Evolutionary conservation across 2,329 filamentous ascomycete genomes (phyloP).

Genomic region (Coleophoma eucalyptorum): DNA sequence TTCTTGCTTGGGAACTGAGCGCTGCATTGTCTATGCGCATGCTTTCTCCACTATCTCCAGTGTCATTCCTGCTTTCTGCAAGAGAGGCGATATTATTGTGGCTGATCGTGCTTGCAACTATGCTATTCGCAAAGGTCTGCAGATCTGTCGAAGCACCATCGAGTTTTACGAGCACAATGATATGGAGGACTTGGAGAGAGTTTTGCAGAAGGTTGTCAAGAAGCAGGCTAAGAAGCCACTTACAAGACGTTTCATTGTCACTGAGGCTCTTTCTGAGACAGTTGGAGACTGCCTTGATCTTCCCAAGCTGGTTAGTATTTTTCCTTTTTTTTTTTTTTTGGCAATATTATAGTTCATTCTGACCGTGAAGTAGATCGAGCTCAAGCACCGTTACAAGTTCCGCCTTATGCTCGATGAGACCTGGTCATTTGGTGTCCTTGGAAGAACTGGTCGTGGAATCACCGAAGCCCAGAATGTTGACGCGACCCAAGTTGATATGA

Average conservation of each 20-base stretch:
- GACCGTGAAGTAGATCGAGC: conserved; percentile 59
- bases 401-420: conserved; percentile 96
- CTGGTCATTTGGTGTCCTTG: conserved; percentile 93
- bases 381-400: conserved; percentile 97
- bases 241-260: conserved; percentile 92
- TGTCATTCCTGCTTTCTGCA: conserved; percentile 95
- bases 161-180: conserved; percentile 96
- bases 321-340: not conserved
- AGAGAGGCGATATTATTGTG: conserved; percentile 95
- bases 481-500: conserved; percentile 91
- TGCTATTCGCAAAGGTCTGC: conserved; percentile 88
- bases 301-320: conserved; percentile 68
- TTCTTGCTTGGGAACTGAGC: conserved; percentile 79
- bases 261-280: conserved; percentile 90
- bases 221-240: conserved; percentile 81
- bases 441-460: conserved; percentile 83
- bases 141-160: conserved; percentile 87
- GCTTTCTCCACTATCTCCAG: conserved; percentile 96
- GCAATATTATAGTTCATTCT: not conserved
- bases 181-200: conserved; percentile 85
- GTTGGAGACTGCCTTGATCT: conserved; percentile 81
- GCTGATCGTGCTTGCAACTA: conserved; percentile 93
- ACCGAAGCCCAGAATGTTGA: conserved; percentile 98
- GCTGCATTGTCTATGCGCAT: conserved; percentile 93
- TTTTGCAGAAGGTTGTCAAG: conserved; percentile 79